Percentiles rank a stretch among this genome's conserved stretches.
These are phyloP conservation scores for Tylopilus subfusipes DNA, from an alignment of 768 basidiomycete genomes.

Conservation along the genomic window DNA sequence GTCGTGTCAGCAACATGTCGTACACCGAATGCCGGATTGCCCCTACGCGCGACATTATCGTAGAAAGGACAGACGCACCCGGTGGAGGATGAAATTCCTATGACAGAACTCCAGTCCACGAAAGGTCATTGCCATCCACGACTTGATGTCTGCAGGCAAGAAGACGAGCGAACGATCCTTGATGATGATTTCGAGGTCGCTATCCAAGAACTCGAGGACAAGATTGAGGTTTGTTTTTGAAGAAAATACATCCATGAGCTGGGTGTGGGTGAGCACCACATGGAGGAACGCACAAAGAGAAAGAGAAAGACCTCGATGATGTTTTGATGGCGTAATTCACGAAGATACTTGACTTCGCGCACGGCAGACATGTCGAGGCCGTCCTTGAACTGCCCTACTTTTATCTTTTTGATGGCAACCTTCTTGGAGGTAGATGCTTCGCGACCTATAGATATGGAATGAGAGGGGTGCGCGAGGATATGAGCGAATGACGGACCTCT, in stretches of 20 bases:
- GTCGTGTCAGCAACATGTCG: constrained; percentile 11
- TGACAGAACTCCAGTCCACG: constrained; percentile 99
- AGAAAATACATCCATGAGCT: constrained; percentile 97
- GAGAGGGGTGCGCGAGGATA: background rate
- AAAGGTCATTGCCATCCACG: constrained; percentile 98
- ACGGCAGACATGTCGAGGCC: constrained; percentile 99
- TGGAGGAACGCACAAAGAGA: background rate
- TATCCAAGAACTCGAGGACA: constrained; percentile 94
- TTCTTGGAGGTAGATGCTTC: constrained; percentile 73
- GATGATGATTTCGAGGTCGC: constrained; percentile 95
- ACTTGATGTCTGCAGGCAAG: constrained; percentile 93
- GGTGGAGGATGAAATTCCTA: constrained; percentile 87
- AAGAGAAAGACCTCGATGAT: constrained; percentile 73
- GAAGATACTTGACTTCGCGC: constrained; percentile 94
- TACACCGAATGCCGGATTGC: constrained; percentile 1
- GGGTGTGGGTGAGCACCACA: background rate
- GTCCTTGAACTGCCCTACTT: constrained; percentile 94
- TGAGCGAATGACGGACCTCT: constrained; percentile 50
- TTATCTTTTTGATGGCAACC: constrained; percentile 98
- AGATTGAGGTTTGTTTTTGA: constrained; percentile 96
- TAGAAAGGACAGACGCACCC: constrained; percentile 49
- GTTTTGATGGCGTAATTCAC: constrained; percentile 91
- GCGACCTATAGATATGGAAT: constrained; percentile 46
- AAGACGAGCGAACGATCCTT: constrained; percentile 92
- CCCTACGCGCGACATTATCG: constrained; percentile 11